Percentiles rank a stretch among this genome's conserved stretches.
phyloP scores from a whole-genome alignment of 768 basidiomycete genomes.

The Arthromyces matolae region DNA sequence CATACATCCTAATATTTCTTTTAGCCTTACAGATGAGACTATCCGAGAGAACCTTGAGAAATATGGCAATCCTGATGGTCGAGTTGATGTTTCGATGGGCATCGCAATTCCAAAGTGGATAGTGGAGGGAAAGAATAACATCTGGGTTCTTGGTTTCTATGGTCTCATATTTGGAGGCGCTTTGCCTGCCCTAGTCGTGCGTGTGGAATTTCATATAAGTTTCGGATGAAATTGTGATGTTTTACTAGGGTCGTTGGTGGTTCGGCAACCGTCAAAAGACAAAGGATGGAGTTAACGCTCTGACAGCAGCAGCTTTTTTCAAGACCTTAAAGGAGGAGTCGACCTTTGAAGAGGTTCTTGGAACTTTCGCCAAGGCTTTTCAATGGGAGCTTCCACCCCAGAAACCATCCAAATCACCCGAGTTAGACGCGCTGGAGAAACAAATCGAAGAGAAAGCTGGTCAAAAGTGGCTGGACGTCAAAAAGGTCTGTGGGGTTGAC shows the following conservation, averaged over 20 bases:
- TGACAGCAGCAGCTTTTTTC: constrained; percentile 86
- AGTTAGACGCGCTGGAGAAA: constrained; percentile 49
- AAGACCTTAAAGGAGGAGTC: constrained; percentile 80
- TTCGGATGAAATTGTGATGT: background rate
- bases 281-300: constrained; percentile 83
- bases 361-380: constrained; percentile 64
- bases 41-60: constrained; percentile 87
- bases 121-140: constrained; percentile 85
- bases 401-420: constrained; percentile 28
- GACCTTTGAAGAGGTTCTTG: constrained; percentile 66
- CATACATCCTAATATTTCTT: background rate
- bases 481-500: constrained; percentile 36
- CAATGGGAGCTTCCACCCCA: constrained; percentile 47
- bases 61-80: constrained; percentile 94
- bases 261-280: constrained; percentile 87
- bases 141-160: constrained; percentile 87
- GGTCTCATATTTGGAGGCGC: constrained; percentile 84
- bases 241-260: constrained; percentile 85
- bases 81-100: constrained; percentile 91
- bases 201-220: constrained; percentile 15
- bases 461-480: constrained; percentile 52
- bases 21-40: constrained; percentile 84
- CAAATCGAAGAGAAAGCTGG: constrained; percentile 47
- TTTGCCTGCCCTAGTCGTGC: constrained; percentile 80
- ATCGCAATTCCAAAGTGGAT: constrained; percentile 95